phyloP scores from a whole-genome alignment of 2,329 filamentous ascomycete species.

The Pseudogymnoascus sp. region DNA sequence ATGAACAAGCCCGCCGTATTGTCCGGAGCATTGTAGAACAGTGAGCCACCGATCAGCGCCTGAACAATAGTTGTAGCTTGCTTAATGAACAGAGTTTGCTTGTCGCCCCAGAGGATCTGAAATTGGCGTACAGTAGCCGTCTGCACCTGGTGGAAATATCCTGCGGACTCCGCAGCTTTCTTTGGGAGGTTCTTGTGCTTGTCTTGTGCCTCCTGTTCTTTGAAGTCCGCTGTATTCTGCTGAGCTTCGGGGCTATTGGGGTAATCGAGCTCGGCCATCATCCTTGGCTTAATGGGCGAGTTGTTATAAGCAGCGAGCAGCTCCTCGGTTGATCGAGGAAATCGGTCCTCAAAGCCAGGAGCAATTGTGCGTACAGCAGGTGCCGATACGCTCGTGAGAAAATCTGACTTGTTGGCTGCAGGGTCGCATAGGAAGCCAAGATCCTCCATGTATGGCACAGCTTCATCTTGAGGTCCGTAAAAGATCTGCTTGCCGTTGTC shows the following conservation, averaged over 20 bases:
- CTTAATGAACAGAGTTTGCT: constrained; percentile 55
- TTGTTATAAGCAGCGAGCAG: constrained; percentile 44
- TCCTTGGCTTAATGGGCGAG: constrained; percentile 41
- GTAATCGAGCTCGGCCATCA: constrained; percentile 51
- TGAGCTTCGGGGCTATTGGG: constrained; percentile 41
- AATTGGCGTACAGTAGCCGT: constrained; percentile 53
- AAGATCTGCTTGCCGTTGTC: constrained; percentile 59
- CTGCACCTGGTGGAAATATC: constrained; percentile 42
- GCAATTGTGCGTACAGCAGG: constrained; percentile 48
- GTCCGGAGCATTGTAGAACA: constrained; percentile 57
- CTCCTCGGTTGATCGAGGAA: constrained; percentile 37
- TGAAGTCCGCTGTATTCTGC: background rate
- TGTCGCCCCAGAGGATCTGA: constrained; percentile 58
- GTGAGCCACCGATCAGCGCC: constrained; percentile 55
- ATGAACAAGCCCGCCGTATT: constrained; percentile 54
- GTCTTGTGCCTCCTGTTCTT: constrained; percentile 29
- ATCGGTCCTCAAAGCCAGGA: constrained; percentile 36
- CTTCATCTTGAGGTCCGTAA: constrained; percentile 52
- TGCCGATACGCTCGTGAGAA: constrained; percentile 58
- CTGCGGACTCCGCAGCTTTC: no score
- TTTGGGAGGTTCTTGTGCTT: constrained; percentile 33
- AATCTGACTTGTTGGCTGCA: constrained; percentile 58
- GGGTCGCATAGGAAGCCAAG: constrained; percentile 56
- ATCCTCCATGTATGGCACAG: constrained; percentile 56
- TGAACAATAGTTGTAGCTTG: constrained; percentile 50